phyloP scores from a whole-genome alignment of 2,329 filamentous ascomycete species.

The Alternaria conjuncta region DNA sequence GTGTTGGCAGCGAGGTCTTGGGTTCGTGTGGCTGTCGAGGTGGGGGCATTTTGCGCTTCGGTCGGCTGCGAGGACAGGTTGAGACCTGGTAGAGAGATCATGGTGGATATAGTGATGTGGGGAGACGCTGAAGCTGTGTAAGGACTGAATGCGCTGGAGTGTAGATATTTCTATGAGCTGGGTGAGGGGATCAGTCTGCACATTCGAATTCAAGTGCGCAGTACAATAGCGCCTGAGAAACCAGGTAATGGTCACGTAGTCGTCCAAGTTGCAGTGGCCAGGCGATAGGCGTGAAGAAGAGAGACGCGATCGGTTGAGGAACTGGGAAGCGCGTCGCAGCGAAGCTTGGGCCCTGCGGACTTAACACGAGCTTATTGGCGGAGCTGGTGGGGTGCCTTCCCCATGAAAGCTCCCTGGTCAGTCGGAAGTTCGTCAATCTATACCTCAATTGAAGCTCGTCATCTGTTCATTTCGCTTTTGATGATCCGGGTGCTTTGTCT shows the following conservation, averaged over 20 bases:
- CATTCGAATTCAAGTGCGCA: background rate
- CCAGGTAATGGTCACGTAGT: background rate
- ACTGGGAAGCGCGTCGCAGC: background rate
- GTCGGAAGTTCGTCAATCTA: conserved; percentile 6
- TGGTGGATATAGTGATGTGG: conserved; percentile 7
- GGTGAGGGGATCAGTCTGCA: background rate
- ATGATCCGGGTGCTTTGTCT: background rate
- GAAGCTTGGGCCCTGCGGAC: conserved; percentile 17
- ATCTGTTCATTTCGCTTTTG: background rate
- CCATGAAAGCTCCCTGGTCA: conserved; percentile 25
- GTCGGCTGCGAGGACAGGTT: conserved; percentile 47
- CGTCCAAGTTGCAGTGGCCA: background rate
- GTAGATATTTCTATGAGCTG: background rate
- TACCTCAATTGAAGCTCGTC: conserved; percentile 4
- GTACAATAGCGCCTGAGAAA: background rate
- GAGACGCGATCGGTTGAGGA: background rate
- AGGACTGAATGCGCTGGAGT: background rate
- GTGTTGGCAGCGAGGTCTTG: conserved; percentile 54
- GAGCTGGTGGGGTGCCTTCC: conserved; percentile 11
- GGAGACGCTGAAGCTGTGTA: background rate
- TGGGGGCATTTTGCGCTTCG: conserved; percentile 30
- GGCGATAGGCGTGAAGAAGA: background rate
- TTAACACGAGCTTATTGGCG: conserved; percentile 21
- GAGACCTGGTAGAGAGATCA: conserved; percentile 56
- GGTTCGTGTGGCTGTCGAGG: conserved; percentile 38